Conservation (phyloP, 768 basidiomycete genomes). For the Macrolepiota dolichaula region DNA sequence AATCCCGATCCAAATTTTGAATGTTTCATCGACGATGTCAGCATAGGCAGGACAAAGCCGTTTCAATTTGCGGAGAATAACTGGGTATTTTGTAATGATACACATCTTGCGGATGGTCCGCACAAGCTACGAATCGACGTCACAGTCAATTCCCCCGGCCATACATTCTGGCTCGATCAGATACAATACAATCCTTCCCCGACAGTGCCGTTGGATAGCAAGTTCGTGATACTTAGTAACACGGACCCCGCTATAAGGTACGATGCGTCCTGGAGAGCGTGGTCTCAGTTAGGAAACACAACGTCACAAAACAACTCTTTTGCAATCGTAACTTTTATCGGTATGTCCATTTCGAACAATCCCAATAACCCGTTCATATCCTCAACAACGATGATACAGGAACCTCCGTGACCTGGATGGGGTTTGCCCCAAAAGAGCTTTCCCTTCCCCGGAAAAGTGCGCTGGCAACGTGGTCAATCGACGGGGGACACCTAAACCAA, state of each 20-base stretch:
- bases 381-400: background rate
- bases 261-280: background rate
- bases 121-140: background rate
- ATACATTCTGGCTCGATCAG: conserved; percentile 4
- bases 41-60: conserved; percentile 15
- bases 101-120: background rate
- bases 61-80: conserved; percentile 11
- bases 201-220: background rate
- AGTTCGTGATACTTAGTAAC: background rate
- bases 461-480: background rate
- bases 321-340: conserved; percentile 19
- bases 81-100: background rate
- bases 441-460: too few species aligned
- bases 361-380: too few species aligned
- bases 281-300: background rate
- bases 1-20: conserved; percentile 14
- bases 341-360: conserved; percentile 12
- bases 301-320: conserved; percentile 5
- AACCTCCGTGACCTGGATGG: background rate
- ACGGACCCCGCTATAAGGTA: background rate
- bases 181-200: background rate
- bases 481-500: background rate
- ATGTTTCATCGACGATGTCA: conserved; percentile 22
- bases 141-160: background rate
- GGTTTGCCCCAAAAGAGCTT: too few species aligned